Conservation (phyloP, 108 stramenopile species). For the Nannochloropsis oceanica region DNA sequence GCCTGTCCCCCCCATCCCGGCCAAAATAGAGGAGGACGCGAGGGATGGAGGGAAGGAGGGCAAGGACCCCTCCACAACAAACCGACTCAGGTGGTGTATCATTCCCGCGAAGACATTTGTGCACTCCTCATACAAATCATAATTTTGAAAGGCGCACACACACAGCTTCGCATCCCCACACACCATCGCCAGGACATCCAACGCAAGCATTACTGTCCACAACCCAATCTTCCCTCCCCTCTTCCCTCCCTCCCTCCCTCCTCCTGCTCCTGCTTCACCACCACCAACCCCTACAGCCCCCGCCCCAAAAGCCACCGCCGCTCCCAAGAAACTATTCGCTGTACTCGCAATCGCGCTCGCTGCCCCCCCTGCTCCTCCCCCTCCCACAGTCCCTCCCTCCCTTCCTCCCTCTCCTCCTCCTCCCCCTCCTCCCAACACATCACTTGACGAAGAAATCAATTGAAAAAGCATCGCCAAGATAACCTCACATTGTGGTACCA, state of each 20-base stretch:
- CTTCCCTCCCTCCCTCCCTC: not conserved
- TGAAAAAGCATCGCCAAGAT: not conserved
- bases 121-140: not conserved
- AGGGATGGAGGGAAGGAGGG: not conserved
- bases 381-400: not conserved
- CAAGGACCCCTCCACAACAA: not conserved
- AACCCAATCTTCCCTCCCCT: not conserved
- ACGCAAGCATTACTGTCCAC: not conserved
- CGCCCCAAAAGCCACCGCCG: not conserved
- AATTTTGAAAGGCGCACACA: not conserved
- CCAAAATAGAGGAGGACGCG: not conserved
- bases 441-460: not conserved
- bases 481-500: not conserved
- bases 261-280: not conserved
- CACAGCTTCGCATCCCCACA: not conserved
- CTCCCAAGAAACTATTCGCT: not conserved
- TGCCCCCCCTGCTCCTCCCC: slow-evolving; percentile 3
- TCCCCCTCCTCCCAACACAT: slow-evolving; percentile 5
- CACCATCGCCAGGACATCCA: not conserved
- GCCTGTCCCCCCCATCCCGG: not conserved
- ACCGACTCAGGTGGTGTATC: not conserved
- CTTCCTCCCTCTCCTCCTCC: not conserved
- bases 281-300: not conserved
- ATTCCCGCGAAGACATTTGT: not conserved
- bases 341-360: not conserved